Evolutionary conservation across 495 filamentous ascomycete species (phyloP).

Genomic region (Penicillium bovifimosum): DNA sequence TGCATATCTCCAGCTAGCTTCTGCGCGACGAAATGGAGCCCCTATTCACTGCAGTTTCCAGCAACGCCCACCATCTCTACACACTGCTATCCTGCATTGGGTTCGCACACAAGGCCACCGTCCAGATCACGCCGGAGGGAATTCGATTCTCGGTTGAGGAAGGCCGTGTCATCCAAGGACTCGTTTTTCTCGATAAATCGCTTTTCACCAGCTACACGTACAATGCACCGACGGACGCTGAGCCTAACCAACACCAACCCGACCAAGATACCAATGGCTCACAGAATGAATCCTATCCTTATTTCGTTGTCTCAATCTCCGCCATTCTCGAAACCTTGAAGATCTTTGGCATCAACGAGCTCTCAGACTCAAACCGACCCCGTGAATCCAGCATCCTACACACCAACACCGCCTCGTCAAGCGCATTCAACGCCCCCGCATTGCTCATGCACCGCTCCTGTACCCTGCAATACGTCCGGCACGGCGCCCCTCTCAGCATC

Average conservation of each 20-base stretch:
- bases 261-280: constrained; percentile 32
- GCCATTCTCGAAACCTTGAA: constrained; percentile 91
- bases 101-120: constrained; percentile 73
- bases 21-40: constrained; percentile 30
- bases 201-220: constrained; percentile 83
- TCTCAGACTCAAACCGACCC: constrained; percentile 47
- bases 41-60: constrained; percentile 78
- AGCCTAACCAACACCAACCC: constrained; percentile 25
- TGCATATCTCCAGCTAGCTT: constrained; percentile 6
- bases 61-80: constrained; percentile 80
- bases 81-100: constrained; percentile 84
- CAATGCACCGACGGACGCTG: constrained; percentile 35
- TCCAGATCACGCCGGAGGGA: constrained; percentile 76
- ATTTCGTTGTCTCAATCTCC: constrained; percentile 78
- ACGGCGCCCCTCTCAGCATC: constrained; percentile 72
- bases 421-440: constrained; percentile 69
- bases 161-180: constrained; percentile 76
- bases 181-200: constrained; percentile 75
- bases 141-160: constrained; percentile 84
- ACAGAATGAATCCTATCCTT: constrained; percentile 33
- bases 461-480: constrained; percentile 64
- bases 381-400: constrained; percentile 43
- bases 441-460: constrained; percentile 79
- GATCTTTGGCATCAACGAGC: constrained; percentile 79
- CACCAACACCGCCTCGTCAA: constrained; percentile 37